Base-by-base conservation (phyloP, 2,329 filamentous ascomycete genomes). In the Davidsoniella neocaledoniae region DNA sequence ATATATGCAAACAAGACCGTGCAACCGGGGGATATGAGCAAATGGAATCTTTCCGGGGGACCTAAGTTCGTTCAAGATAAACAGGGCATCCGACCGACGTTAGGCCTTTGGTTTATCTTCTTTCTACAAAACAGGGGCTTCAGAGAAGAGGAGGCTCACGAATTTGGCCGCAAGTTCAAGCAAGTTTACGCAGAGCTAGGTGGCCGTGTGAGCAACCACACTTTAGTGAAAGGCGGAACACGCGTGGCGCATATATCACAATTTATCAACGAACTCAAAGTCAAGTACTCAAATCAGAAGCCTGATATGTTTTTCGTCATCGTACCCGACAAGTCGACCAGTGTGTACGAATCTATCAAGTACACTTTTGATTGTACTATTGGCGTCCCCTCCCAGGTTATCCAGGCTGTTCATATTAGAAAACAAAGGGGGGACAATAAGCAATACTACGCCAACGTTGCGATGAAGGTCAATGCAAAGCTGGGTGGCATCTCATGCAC, bases 401-500 rank as follows among this genome's bases (percentile, higher is more conserved):
- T 96, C n/a, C 80, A 87, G 56, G 68, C 71, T 2, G 66, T 67
- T 0, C 82, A 93, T 53, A 83, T 90, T 1, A 82, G 81, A 61
- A 76, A 75, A 14, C 38, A 38, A 14, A 6, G 7, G 16, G 42
- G 23, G 25, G n/a, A 9, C 17, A 77, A 83, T 19, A 73, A 73
- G 0, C 91, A 98, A 58, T 96, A 96, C 64, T 82, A 85, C 58
- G 91, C 85, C 1, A 98, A 98, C 54, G 86, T 98, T 0, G 76
- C 79, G 55, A 91, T 98, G 86, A 98, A 98, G 68, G 79, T 98
- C 56, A 96, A 98, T 58, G 83, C 86, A 3, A 98, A 98, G 68
- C 74, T 98, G 2, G 91, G 91, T 12, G 91, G 91, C 5, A 74
- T 77, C 0, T 95, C 86, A 1, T 79, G 68, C 48, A 38, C 29